phyloP scores from a whole-genome alignment of 73 alveolate genomes.

The Tetrahymena borealis region DNA sequence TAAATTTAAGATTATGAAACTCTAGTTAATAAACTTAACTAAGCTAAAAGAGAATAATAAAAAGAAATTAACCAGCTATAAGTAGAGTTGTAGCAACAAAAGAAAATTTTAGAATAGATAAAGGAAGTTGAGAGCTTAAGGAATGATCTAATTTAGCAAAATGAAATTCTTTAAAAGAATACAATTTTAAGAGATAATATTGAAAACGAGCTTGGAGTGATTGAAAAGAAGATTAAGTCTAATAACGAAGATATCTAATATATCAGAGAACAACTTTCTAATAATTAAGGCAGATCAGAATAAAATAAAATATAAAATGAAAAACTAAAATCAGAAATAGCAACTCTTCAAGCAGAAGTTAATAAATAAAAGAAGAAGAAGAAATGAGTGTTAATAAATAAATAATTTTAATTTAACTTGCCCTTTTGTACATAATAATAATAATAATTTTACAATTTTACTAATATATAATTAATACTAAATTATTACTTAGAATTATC shows the following conservation, averaged over 20 bases:
- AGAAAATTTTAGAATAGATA: neutral
- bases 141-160: neutral
- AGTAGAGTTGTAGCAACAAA: neutral
- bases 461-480: no score
- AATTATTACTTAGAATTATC: no score
- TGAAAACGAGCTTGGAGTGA: neutral
- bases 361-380: neutral
- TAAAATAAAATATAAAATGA: neutral
- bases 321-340: neutral
- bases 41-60: neutral
- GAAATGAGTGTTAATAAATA: no score
- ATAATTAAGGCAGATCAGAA: neutral
- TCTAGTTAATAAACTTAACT: neutral
- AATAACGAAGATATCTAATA: neutral
- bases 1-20: neutral
- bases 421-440: no score
- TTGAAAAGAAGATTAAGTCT: neutral
- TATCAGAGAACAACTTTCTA: neutral
- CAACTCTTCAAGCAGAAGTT: neutral
- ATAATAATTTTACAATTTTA: no score
- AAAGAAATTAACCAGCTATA: neutral
- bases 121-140: neutral
- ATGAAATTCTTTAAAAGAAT: neutral
- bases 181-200: neutral
- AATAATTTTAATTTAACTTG: no score